Conservation (phyloP, 805 yeast species). For the Candida golubevii region DNA sequence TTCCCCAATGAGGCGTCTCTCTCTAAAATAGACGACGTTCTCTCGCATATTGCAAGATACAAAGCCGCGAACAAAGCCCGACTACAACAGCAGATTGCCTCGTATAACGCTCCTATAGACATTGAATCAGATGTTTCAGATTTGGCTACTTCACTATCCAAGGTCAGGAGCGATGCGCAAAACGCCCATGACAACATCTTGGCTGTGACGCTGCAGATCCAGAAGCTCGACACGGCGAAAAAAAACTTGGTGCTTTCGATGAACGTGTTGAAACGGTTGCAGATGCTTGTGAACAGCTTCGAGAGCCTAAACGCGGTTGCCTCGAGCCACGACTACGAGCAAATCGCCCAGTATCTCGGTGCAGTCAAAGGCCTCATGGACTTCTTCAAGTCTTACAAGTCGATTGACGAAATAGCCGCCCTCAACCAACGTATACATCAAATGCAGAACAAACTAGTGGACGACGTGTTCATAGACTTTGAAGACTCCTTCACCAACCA, state of each 20-base stretch:
- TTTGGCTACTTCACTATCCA: constrained; percentile 43
- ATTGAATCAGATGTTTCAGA: constrained; percentile 32
- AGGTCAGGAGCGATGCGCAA: constrained; percentile 45
- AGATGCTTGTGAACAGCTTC: constrained; percentile 77
- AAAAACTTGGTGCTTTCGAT: constrained; percentile 77
- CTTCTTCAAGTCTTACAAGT: constrained; percentile 74
- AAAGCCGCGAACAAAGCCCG: constrained; percentile 45
- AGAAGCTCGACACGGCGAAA: constrained; percentile 75
- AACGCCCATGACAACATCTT: constrained; percentile 60
- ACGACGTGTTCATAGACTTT: constrained; percentile 71
- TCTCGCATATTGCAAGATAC: constrained; percentile 21
- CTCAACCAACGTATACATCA: constrained; percentile 56
- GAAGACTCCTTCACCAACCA: constrained; percentile 40
- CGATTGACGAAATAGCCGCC: constrained; percentile 73
- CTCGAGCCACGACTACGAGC: constrained; percentile 44
- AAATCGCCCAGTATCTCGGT: constrained; percentile 56
- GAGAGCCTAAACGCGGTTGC: constrained; percentile 51
- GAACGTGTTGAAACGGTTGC: constrained; percentile 81
- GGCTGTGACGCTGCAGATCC: constrained; percentile 71
- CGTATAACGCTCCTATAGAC: constrained; percentile 26
- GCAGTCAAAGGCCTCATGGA: constrained; percentile 71
- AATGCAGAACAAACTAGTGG: constrained; percentile 57
- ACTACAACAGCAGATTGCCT: constrained; percentile 35
- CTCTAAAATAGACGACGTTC: constrained; percentile 11
- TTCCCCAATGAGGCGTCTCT: constrained; percentile 16